Base-by-base conservation (phyloP, 1,284 basidiomycete species). In the Neotropicomus parvogracilis region DNA sequence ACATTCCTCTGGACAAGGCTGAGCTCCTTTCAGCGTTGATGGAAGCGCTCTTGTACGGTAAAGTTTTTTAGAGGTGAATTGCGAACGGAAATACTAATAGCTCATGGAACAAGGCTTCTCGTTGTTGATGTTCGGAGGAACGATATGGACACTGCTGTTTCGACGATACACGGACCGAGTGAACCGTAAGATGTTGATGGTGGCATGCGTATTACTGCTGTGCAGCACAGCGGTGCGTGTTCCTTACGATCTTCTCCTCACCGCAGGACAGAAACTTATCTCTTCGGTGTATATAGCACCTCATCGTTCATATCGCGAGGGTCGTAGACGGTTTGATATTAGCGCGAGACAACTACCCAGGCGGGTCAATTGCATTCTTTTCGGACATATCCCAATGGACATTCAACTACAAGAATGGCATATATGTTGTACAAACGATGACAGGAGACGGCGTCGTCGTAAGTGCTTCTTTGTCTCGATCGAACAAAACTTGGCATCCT, bases 331-430 rank as follows among this genome's bases (percentile, higher is more conserved):
- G 35, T 13, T 38, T 45, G 44, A 45, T 45, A 21, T 24, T 45
- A 16, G 36, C 20, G 13, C 33, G 34, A 36, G 33, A 50, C 27
- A 40, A 42, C 4, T 44, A 40, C 17, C 36, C 42, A 7, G 34
- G 27, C 14, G 48, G 47, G 5, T 39, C 54, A 14, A 12, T 24
- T 10, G 45, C 4, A 5, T 67, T 42, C 45, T 63, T 65, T 34
- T 51, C 40, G 1, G 49, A 57, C 36, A 50, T 59, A 13, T 57
- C 62, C 1, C 49, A 61, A 19, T 44, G 48, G 21, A 64, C 62
- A 6, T 65, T 57, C 40, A 46, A 60, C 3, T 53, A 47, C 28
- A 65, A 65, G 46, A 60, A 52, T 39, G 47, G 50, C 4, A 39
- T 67, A 4, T 65, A 59, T 44, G 53, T 57, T 27, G 35, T 50